Evolutionary conservation across 164 flowering plant genomes (phyloP).

Genomic region (Berberis vulgaris): DNA sequence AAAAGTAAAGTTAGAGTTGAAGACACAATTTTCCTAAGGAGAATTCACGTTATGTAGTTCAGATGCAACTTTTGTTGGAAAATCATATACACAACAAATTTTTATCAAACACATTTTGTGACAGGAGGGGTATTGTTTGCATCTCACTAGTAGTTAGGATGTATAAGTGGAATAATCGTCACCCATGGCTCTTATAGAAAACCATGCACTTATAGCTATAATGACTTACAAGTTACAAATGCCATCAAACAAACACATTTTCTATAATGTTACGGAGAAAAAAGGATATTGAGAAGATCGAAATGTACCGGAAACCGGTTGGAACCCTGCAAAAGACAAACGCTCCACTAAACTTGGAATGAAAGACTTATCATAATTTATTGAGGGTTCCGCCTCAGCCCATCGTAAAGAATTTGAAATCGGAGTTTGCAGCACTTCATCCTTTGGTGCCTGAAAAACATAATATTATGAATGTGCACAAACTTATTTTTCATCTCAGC

Average conservation of each 20-base stretch:
- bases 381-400: conserved; percentile 40
- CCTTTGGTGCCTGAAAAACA: conserved; percentile 34
- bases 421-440: conserved; percentile 49
- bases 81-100: no score
- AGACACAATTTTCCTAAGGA: no score
- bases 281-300: background rate
- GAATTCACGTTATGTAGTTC: no score
- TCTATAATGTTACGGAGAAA: background rate
- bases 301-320: conserved; percentile 50
- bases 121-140: background rate
- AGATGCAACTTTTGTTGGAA: no score
- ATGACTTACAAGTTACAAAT: background rate
- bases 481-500: no score
- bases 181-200: no score
- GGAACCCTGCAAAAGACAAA: conserved; percentile 57
- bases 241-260: background rate
- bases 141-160: background rate
- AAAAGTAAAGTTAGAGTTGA: no score
- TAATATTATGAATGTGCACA: no score
- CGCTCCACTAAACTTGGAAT: conserved; percentile 50
- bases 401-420: conserved; percentile 42
- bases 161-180: background rate
- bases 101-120: no score
- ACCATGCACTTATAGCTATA: background rate
- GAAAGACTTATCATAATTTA: conserved; percentile 35